phyloP scores from a whole-genome alignment of 2,329 filamentous ascomycete genomes.

The Sphaerulina musiva region DNA sequence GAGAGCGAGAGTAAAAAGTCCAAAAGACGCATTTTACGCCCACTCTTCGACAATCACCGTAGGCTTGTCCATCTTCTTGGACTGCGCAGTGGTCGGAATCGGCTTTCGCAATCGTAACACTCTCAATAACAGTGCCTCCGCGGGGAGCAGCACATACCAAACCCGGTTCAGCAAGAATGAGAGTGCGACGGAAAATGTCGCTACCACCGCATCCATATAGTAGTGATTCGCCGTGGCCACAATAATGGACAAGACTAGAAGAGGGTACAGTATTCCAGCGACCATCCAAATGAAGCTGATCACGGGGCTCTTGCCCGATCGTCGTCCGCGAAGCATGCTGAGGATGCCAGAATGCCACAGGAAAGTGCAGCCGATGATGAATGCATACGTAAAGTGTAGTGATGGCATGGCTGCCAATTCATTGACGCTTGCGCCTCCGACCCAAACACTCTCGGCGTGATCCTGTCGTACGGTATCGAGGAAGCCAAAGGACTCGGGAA shows the following conservation, averaged over 20 bases:
- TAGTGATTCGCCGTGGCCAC: constrained; percentile 59
- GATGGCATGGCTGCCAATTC: constrained; percentile 44
- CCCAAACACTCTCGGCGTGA: constrained; percentile 43
- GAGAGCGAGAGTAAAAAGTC: neutral
- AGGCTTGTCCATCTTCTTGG: constrained; percentile 7
- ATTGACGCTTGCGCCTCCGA: constrained; percentile 43
- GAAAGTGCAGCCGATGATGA: constrained; percentile 47
- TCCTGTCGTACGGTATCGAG: constrained; percentile 44
- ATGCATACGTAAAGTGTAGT: constrained; percentile 52
- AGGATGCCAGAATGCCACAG: constrained; percentile 49
- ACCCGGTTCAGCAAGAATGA: constrained; percentile 46
- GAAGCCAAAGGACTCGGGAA: constrained; percentile 42
- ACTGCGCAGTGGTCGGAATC: constrained; percentile 43
- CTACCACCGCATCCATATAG: constrained; percentile 50
- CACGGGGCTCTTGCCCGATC: constrained; percentile 23
- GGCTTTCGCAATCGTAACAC: constrained; percentile 48
- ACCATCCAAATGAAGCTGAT: constrained; percentile 35
- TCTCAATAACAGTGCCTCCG: constrained; percentile 48
- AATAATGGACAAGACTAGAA: constrained; percentile 46
- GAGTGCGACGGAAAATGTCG: constrained; percentile 44
- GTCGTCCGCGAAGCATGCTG: constrained; percentile 34
- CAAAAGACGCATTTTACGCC: neutral
- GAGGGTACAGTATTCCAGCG: constrained; percentile 39
- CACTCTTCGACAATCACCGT: constrained; percentile 17
- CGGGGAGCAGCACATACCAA: constrained; percentile 46